Base-by-base conservation (phyloP, 495 filamentous ascomycete genomes). In the Hyaloscypha hepaticicola region DNA sequence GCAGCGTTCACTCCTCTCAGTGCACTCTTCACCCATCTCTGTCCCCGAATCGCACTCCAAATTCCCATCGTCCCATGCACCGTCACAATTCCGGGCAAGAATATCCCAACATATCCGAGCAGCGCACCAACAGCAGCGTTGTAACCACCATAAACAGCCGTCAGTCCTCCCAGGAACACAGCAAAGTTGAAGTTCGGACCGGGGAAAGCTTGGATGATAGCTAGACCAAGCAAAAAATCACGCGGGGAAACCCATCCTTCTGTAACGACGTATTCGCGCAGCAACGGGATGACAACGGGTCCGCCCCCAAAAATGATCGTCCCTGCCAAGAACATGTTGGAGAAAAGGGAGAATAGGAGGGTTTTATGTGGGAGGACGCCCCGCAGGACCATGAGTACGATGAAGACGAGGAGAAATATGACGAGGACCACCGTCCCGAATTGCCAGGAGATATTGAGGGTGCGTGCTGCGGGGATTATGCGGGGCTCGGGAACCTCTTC, bases 181-280 rank as follows among this genome's bases (percentile, higher is more conserved):
- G 88, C 90, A 69, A 94, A 93, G 73, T 94, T 96, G 83, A 94
- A 93, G 73, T 96, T 94, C 0, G 91, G 91, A 0, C 91, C 91
- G 0, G 90, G 91, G 69, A 94, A 92, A 2, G 90, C 85, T 73
- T 96, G 91, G 64, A 91, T 91, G 63, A 94, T 79, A 12, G 91
- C 91, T 0, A 96, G 84, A 22, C 91, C 91, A 65, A 96, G 84
- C 29, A 94, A 80, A 72, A 96, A 94, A 75, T 96, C 88, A 5
- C 91, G 82, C 0, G 88, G 77, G 3, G 84, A 85, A 12, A 94
- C 90, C 91, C 90, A 94, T 53, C 89, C 89, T 31, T 87, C 85
- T n/a, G 80, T 79, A 5, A 94, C 91, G 51, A 94, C 86, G 75
- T 94, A 94, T 61, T 87, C 85, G 55, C 88, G 85, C 3, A 94